These are phyloP conservation scores for Colletotrichum plurivorum DNA, from an alignment of 2,329 filamentous ascomycete species.

Conservation along the genomic window DNA sequence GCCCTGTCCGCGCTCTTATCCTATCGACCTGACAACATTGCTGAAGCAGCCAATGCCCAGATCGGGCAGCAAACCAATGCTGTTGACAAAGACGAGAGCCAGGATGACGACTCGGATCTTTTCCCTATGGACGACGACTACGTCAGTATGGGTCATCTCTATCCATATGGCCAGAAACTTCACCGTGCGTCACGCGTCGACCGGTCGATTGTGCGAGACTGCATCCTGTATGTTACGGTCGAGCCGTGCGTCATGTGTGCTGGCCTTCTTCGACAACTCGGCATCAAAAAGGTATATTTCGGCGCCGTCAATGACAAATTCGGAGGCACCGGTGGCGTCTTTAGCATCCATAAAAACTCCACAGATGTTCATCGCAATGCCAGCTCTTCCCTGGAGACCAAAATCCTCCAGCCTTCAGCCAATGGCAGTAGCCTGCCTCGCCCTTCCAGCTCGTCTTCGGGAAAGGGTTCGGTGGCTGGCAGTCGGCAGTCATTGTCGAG, in stretches of 20 bases:
- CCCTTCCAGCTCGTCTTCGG: constrained; percentile 22
- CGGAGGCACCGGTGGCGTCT: constrained; percentile 93
- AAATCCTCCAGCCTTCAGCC: constrained; percentile 15
- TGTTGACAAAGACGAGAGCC: constrained; percentile 41
- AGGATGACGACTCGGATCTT: constrained; percentile 43
- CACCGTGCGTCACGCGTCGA: constrained; percentile 71
- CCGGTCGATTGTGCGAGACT: constrained; percentile 77
- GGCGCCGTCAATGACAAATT: constrained; percentile 97
- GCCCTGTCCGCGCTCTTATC: constrained; percentile 76
- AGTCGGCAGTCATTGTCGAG: constrained; percentile 33
- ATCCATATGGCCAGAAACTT: constrained; percentile 73
- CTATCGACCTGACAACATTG: constrained; percentile 48
- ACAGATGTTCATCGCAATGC: constrained; percentile 12
- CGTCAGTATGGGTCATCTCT: constrained; percentile 69
- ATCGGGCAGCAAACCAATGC: constrained; percentile 26
- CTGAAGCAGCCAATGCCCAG: constrained; percentile 17
- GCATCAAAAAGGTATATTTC: constrained; percentile 92
- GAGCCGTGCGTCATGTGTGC: constrained; percentile 99
- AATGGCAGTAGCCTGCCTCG: constrained; percentile 19
- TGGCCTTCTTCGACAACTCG: constrained; percentile 88
- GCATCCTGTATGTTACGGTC: constrained; percentile 93
- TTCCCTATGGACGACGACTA: constrained; percentile 63
- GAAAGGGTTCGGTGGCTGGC: constrained; percentile 2
- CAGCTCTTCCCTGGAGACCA: constrained; percentile 2
- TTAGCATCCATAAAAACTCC: constrained; percentile 82